These are phyloP conservation scores for Saccharomycodes ludwigii DNA, from an alignment of 805 yeast species.

Conservation along the genomic window DNA sequence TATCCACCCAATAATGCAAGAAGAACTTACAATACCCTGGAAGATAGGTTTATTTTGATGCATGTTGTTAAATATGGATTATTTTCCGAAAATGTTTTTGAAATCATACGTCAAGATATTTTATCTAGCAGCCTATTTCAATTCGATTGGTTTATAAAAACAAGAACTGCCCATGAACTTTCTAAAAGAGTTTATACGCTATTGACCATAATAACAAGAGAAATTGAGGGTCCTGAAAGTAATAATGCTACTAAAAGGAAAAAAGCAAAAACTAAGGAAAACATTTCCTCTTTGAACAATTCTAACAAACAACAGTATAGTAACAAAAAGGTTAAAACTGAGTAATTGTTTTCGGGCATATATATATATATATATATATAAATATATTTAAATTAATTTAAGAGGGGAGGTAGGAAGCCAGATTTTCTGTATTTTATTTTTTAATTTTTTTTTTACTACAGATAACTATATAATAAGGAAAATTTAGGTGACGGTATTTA, in stretches of 20 bases:
- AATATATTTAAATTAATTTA: too few relatives aligned
- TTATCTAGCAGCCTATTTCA: slow-evolving; percentile 44
- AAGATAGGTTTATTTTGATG: slow-evolving; percentile 54
- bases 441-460: too few relatives aligned
- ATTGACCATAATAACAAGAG: slow-evolving; percentile 55
- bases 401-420: too few relatives aligned
- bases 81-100: slow-evolving; percentile 44
- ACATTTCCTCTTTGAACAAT: slow-evolving; percentile 4
- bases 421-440: too few relatives aligned
- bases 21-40: slow-evolving; percentile 53
- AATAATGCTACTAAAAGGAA: slow-evolving; percentile 33
- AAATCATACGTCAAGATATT: slow-evolving; percentile 55
- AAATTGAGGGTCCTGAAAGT: slow-evolving; percentile 45
- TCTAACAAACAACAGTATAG: not conserved
- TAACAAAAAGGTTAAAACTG: not conserved
- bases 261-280: slow-evolving; percentile 18
- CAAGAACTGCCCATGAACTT: slow-evolving; percentile 61
- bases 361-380: too few relatives aligned
- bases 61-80: slow-evolving; percentile 57
- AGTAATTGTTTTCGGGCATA: too few relatives aligned
- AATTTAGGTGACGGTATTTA: too few relatives aligned
- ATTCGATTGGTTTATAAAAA: slow-evolving; percentile 62
- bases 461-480: too few relatives aligned
- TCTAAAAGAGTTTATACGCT: slow-evolving; percentile 59
- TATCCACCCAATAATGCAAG: slow-evolving; percentile 81